Evolutionary conservation across 768 basidiomycete genomes (phyloP).

Genomic region (Amanita inopinata): DNA sequence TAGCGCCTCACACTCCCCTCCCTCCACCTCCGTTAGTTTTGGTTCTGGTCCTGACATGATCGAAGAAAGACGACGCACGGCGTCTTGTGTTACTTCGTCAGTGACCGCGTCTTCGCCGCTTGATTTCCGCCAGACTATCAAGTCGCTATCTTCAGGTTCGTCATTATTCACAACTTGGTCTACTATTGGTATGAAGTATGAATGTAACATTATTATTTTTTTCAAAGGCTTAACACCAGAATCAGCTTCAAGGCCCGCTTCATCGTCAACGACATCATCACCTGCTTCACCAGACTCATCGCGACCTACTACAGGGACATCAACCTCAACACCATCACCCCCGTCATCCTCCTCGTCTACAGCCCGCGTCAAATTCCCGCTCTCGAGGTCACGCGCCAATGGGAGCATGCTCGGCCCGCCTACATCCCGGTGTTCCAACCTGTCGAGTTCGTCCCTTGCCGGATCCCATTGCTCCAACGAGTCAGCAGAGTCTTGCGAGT

Average conservation of each 20-base stretch:
- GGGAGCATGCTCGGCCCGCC: not conserved
- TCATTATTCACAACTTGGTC: not conserved
- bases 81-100: not conserved
- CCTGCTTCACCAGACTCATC: too few relatives aligned
- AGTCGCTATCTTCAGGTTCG: not conserved
- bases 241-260: too few relatives aligned
- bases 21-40: not conserved
- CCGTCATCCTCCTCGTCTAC: not conserved
- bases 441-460: not conserved
- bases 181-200: too few relatives aligned
- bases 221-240: not conserved
- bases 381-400: not conserved
- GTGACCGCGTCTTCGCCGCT: not conserved
- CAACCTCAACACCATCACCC: not conserved
- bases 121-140: not conserved
- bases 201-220: too few relatives aligned
- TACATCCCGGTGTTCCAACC: not conserved
- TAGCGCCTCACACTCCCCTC: constrained; percentile 6
- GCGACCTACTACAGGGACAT: not conserved
- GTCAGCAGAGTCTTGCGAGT: constrained; percentile 1
- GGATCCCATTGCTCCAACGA: not conserved
- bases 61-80: constrained; percentile 1
- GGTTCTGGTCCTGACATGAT: too few relatives aligned
- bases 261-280: too few relatives aligned
- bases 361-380: not conserved